Conservation (phyloP, 768 basidiomycete species). For the Leucocoprinus leucothites region DNA sequence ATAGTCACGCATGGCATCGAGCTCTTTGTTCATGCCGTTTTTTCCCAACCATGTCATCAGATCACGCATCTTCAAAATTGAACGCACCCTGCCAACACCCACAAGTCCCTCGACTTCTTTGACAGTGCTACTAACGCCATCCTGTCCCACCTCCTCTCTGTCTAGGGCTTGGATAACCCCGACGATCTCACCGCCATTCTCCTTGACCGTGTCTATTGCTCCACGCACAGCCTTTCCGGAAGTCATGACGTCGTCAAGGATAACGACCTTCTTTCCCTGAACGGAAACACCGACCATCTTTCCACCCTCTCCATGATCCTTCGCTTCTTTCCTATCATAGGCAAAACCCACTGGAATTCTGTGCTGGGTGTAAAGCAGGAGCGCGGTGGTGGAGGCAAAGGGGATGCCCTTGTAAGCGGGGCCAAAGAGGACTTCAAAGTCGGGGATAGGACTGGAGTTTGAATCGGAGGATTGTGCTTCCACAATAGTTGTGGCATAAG, state of each 20-base stretch:
- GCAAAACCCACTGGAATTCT: conserved; percentile 70
- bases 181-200: conserved; percentile 75
- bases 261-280: conserved; percentile 76
- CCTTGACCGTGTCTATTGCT: conserved; percentile 70
- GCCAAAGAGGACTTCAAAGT: conserved; percentile 87
- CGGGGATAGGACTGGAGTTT: conserved; percentile 24
- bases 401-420: conserved; percentile 98
- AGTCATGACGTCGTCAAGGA: conserved; percentile 97
- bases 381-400: conserved; percentile 80
- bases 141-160: conserved; percentile 79
- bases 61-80: conserved; percentile 84
- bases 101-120: conserved; percentile 77
- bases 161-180: conserved; percentile 89
- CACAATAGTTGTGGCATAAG: conserved; percentile 81
- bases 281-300: conserved; percentile 83
- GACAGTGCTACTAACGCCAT: conserved; percentile 68
- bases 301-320: conserved; percentile 96
- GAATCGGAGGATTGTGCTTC: conserved; percentile 35
- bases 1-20: conserved; percentile 75
- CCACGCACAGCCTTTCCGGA: conserved; percentile 84
- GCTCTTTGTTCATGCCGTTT: conserved; percentile 60
- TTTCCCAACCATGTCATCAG: conserved; percentile 79
- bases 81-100: conserved; percentile 67
- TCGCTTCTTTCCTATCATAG: conserved; percentile 93
- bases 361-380: conserved; percentile 68